Percentiles rank a stretch among this genome's conserved stretches.
phyloP scores from a whole-genome alignment of 176 grass and related monocot genomes.

The Eragrostis nindensis region DNA sequence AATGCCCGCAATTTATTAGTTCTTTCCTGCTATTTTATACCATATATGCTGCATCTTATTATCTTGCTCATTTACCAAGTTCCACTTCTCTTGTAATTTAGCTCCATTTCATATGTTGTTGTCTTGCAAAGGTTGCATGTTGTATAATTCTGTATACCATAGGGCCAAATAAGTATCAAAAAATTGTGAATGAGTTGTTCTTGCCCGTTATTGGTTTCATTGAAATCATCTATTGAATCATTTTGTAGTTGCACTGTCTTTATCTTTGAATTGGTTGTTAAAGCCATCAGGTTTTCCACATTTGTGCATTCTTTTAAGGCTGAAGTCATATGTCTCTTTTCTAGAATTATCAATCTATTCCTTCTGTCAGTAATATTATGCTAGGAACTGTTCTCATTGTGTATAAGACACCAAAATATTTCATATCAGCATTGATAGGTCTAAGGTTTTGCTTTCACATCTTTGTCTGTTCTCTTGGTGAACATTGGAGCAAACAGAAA shows the following conservation, averaged over 20 bases:
- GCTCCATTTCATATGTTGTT: neutral
- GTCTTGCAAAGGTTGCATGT: constrained; percentile 7
- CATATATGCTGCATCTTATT: neutral
- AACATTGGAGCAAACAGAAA: neutral
- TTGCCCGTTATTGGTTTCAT: neutral
- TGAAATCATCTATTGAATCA: neutral
- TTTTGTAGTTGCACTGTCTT: neutral
- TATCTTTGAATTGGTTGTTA: neutral
- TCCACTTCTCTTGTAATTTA: neutral
- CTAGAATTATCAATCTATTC: neutral
- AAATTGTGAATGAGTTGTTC: neutral
- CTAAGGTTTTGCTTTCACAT: neutral
- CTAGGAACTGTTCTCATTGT: neutral
- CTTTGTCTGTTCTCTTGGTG: neutral
- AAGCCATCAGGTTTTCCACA: neutral
- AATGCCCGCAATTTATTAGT: constrained; percentile 3
- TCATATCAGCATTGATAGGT: neutral
- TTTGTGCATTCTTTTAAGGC: neutral
- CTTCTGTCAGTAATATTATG: neutral
- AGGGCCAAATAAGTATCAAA: constrained; percentile 28
- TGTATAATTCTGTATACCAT: constrained; percentile 45
- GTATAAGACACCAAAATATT: neutral
- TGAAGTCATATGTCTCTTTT: neutral
- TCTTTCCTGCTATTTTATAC: neutral
- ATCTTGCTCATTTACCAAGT: neutral